Percentiles rank a stretch among this genome's conserved stretches.
phyloP scores from a whole-genome alignment of 495 filamentous ascomycete species.

The Daldinia bambusicola region DNA sequence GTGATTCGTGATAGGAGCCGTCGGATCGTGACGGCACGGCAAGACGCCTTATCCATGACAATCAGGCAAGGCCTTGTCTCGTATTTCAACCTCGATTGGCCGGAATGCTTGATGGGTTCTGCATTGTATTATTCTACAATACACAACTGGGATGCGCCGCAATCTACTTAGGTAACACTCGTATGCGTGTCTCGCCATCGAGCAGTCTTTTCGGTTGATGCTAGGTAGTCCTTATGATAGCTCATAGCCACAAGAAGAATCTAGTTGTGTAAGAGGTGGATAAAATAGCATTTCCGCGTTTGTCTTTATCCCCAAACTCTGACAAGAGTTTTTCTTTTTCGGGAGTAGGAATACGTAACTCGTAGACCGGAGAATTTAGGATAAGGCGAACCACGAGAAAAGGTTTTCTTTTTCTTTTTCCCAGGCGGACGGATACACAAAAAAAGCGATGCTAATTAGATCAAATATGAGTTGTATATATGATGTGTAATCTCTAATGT shows the following conservation, averaged over 20 bases:
- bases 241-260: slow-evolving; percentile 25
- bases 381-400: slow-evolving; percentile 17
- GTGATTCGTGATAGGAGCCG: slow-evolving; percentile 35
- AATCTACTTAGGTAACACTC: slow-evolving; percentile 39
- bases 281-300: slow-evolving; percentile 30
- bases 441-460: slow-evolving; percentile 21
- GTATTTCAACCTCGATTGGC: slow-evolving; percentile 36
- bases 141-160: slow-evolving; percentile 33
- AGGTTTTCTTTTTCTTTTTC: neutral
- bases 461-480: slow-evolving; percentile 10
- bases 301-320: slow-evolving; percentile 21
- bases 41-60: slow-evolving; percentile 42
- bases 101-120: slow-evolving; percentile 10
- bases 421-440: slow-evolving; percentile 34
- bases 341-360: slow-evolving; percentile 15
- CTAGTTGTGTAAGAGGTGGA: slow-evolving; percentile 25
- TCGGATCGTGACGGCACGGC: slow-evolving; percentile 44
- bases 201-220: slow-evolving; percentile 27
- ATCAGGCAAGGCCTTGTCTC: slow-evolving; percentile 38
- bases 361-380: slow-evolving; percentile 35
- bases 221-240: slow-evolving; percentile 23
- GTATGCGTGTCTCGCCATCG: slow-evolving; percentile 36
- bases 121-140: slow-evolving; percentile 30
- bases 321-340: slow-evolving; percentile 8
- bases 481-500: slow-evolving; percentile 31